Evolutionary conservation across 164 flowering plant genomes (phyloP).

Genomic region (Buxus sempervirens): DNA sequence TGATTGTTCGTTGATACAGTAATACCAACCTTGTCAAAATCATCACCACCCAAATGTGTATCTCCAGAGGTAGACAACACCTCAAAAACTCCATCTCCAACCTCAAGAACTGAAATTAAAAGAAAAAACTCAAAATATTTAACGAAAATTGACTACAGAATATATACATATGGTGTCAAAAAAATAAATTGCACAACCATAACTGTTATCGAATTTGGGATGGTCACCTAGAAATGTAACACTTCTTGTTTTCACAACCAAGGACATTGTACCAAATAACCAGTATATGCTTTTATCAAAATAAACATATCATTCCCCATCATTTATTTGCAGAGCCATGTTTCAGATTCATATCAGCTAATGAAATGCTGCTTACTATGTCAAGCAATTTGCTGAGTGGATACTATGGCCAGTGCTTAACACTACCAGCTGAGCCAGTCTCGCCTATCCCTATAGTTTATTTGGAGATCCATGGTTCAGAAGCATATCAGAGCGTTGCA

Average conservation of each 20-base stretch:
- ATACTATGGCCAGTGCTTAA: too few species aligned
- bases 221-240: not conserved
- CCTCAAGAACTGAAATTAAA: conserved; percentile 69
- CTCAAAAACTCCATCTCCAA: conserved; percentile 91
- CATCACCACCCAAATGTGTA: conserved; percentile 86
- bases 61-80: conserved; percentile 86
- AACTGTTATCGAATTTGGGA: too few species aligned
- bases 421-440: too few species aligned
- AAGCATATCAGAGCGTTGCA: not conserved
- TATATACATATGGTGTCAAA: too few species aligned
- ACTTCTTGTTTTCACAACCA: not conserved
- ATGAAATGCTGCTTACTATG: not conserved
- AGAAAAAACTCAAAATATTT: not conserved
- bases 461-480: not conserved
- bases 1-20: not conserved
- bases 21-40: conserved; percentile 74
- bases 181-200: not conserved
- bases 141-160: not conserved
- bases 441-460: too few species aligned
- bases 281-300: not conserved
- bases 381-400: not conserved
- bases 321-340: not conserved
- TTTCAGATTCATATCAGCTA: not conserved
- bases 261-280: not conserved
- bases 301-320: not conserved